Conservation (phyloP, 441 rosid species). For the Macaranga tanarius region DNA sequence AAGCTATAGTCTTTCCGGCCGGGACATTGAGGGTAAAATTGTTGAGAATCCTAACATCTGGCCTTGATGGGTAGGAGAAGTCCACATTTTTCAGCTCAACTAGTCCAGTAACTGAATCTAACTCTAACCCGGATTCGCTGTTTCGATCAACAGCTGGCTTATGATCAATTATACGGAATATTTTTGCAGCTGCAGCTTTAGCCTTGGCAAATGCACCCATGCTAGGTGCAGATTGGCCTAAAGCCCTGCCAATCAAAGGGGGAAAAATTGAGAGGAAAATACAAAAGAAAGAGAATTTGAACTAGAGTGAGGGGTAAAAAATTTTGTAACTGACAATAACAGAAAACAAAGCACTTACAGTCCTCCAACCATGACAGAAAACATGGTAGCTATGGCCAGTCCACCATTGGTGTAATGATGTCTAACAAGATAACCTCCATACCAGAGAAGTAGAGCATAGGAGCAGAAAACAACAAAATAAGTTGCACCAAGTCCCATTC, state of each 20-base stretch:
- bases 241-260: conserved; percentile 51
- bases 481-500: conserved; percentile 97
- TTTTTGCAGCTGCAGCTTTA: conserved; percentile 91
- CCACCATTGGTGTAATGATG: conserved; percentile 98
- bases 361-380: conserved; percentile 98
- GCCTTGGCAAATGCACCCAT: conserved; percentile 94
- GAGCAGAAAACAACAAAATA: conserved; percentile 96
- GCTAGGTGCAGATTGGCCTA: conserved; percentile 96
- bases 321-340: neutral
- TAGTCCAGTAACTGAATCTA: conserved; percentile 74
- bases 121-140: conserved; percentile 62
- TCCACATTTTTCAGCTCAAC: conserved; percentile 84
- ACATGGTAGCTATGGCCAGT: conserved; percentile 97
- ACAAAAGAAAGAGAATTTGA: neutral
- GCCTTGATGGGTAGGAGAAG: conserved; percentile 94
- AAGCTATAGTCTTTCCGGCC: conserved; percentile 94
- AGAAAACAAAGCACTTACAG: conserved; percentile 53
- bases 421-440: conserved; percentile 93
- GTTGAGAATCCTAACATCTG: conserved; percentile 76
- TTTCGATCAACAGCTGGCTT: conserved; percentile 71
- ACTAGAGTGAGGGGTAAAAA: neutral
- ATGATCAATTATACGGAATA: conserved; percentile 82
- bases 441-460: conserved; percentile 97
- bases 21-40: conserved; percentile 76
- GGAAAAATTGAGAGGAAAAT: neutral